Evolutionary conservation across 2,329 filamentous ascomycete genomes (phyloP).

Genomic region (Apiospora arundinis): DNA sequence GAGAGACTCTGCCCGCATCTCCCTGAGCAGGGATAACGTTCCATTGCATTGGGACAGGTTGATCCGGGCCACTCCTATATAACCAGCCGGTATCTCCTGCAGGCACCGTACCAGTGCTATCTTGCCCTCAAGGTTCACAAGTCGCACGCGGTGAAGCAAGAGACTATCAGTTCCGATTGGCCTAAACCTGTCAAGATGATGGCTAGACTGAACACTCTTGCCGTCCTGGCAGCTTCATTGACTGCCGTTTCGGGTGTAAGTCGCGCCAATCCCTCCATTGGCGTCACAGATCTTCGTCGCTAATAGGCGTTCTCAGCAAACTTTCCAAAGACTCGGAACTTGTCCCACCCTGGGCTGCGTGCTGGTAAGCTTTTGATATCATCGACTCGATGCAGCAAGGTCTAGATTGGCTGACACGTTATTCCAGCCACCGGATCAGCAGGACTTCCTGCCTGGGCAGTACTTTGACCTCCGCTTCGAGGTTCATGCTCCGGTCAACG

Average conservation of each 20-base stretch:
- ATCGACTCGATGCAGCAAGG: neutral
- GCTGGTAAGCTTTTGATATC: constrained; percentile 37
- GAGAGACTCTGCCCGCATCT: neutral
- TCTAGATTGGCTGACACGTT: neutral
- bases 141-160: neutral
- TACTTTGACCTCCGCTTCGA: constrained; percentile 85
- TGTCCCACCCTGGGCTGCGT: constrained; percentile 66
- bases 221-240: constrained; percentile 43
- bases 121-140: constrained; percentile 18
- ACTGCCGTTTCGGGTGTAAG: constrained; percentile 40
- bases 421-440: constrained; percentile 61
- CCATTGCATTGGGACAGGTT: neutral
- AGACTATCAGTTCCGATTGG: neutral
- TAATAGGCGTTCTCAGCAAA: neutral
- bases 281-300: neutral
- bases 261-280: neutral
- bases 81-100: neutral
- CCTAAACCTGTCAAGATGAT: constrained; percentile 37
- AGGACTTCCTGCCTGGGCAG: constrained; percentile 84
- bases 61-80: constrained; percentile 8
- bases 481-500: constrained; percentile 81
- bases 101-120: neutral
- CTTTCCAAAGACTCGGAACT: constrained; percentile 63
- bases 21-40: neutral
- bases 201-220: constrained; percentile 43